Base-by-base conservation (phyloP, 2,329 filamentous ascomycete genomes). In the Cordyceps cicadae region DNA sequence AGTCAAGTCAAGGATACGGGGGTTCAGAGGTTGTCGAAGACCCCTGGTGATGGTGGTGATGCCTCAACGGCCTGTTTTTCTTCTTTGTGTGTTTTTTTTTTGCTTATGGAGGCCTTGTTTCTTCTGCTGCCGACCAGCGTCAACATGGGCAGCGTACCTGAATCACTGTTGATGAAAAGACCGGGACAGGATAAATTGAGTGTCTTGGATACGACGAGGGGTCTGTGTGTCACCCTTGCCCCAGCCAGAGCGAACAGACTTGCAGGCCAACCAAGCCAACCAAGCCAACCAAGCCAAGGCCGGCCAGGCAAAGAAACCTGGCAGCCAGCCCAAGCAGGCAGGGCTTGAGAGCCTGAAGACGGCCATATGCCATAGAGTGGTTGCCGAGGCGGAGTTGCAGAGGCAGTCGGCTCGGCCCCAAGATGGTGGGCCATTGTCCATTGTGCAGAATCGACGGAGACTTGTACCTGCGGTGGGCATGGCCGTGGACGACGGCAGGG, bases 161-260 rank as follows among this genome's bases (percentile, higher is more conserved):
- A 67, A 66, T 69, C 64, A 66, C 65, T 64, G 64, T 62, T 68
- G 66, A 69, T 67, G 65, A 63, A 64, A 64, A 54, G 43, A 53
- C 34, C 48, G 43, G 63, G 64, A 66, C 65, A 66, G 63, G 56
- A 51, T 50, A 65, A 67, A 69, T 64, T 66, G 67, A 72, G 69
- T 72, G 70, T 73, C 67, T 72, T 61, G 67, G 62, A 54, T 66
- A 62, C 63, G 61, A 67, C 66, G 64, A 68, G 70, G 65, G 68
- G 70, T 71, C 70, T 71, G 72, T 74, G 69, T 68, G 65, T 62
- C 66, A 68, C 65, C 67, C 70, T 66, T 69, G 54, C 54, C 34
- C 54, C 55, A 46, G 60, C 41, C 48, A 24, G 60, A 52, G 52
- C 53, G 39, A 41, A 14, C 51, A 54, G 39, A 34, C 32, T 15